Evolutionary conservation across 352 stramenopile genomes (phyloP), one percentile per base, ranked within the genome.

Genomic region (Globisporangium perplexum): DNA sequence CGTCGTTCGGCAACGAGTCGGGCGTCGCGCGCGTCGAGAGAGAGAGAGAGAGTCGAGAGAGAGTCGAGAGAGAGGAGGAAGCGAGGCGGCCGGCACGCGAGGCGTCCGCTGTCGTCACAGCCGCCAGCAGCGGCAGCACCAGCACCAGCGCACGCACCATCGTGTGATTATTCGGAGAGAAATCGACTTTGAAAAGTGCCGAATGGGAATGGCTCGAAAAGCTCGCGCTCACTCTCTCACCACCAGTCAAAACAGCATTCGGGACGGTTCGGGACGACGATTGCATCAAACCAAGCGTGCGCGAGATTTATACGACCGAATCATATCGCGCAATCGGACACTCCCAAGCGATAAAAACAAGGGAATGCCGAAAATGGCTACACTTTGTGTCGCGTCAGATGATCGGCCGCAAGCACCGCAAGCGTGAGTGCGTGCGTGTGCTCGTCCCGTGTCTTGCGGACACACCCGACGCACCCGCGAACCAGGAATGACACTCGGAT

Each of bases 161-260:
- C 39, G 39, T 45, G 39, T 45, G 69, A 81, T 80, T 76, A 72
- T 76, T 60, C 58, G 70, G 69, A 83, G 73, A 83, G 71, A 83
- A 83, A 81, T 81, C 73, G 73, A 83, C 73, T 83, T 83, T 83
- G 71, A 78, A 73, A 81, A 83, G 71, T 81, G 71, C 69, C 65
- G 30, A 42, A 53, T 41, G 23, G 78, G 68, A 79, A 81, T 83
- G 72, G 72, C 71, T 62, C 43, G 60, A 83, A 69, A 58, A 65
- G 39, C 48, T 38, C 61, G 23, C 38, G 15, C 18, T 45, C 39
- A 23, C 39, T 45, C 20, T 12, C 39, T 45, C 39, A 24, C 39
- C 18, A 45, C 39, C 39, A 45, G 39, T 45, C 39, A 45, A 45
- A 45, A 23, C 39, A 1, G 7, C 7, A 7, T 26, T 39, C 33